Evolutionary conservation across 345 rosid species (phyloP).

Genomic region (Diplotaxis tenuifolia): DNA sequence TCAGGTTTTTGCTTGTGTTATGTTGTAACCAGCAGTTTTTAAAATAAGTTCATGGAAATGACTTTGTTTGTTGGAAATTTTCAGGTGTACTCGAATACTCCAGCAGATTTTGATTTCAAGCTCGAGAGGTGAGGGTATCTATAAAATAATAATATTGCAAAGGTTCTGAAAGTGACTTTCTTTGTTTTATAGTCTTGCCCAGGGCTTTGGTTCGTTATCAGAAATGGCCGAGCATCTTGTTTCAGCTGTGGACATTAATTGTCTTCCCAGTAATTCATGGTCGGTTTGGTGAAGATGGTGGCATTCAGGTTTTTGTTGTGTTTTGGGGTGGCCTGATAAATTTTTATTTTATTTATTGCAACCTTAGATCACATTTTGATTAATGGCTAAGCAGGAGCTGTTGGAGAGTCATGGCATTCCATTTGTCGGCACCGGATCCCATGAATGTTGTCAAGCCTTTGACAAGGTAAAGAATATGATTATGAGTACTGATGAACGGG

Average conservation of each 20-base stretch:
- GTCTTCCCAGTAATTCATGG: conserved; percentile 97
- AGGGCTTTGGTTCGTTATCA: conserved; percentile 62
- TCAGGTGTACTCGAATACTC: neutral
- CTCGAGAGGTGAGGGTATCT: neutral
- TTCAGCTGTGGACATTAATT: conserved; percentile 42
- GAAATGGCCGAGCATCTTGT: conserved; percentile 62
- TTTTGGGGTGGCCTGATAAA: neutral
- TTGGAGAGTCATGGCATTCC: conserved; percentile 73
- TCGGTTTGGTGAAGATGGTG: conserved; percentile 92
- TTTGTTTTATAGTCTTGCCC: conserved; percentile 49
- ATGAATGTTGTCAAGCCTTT: conserved; percentile 75
- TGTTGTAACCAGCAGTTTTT: neutral
- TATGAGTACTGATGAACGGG: neutral
- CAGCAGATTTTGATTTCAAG: neutral
- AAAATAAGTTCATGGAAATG: neutral
- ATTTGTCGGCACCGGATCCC: conserved; percentile 91
- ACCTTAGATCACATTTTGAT: conserved; percentile 4
- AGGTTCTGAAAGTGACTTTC: neutral
- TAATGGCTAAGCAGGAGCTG: conserved; percentile 59
- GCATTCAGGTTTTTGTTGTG: conserved; percentile 66
- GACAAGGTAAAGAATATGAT: conserved; percentile 61
- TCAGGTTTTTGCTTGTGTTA: neutral
- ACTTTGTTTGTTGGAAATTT: neutral
- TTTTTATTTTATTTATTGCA: neutral
- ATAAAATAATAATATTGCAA: neutral